These are phyloP conservation scores for Penicillium cinerascens DNA, from an alignment of 495 filamentous ascomycete species.

Conservation along the genomic window DNA sequence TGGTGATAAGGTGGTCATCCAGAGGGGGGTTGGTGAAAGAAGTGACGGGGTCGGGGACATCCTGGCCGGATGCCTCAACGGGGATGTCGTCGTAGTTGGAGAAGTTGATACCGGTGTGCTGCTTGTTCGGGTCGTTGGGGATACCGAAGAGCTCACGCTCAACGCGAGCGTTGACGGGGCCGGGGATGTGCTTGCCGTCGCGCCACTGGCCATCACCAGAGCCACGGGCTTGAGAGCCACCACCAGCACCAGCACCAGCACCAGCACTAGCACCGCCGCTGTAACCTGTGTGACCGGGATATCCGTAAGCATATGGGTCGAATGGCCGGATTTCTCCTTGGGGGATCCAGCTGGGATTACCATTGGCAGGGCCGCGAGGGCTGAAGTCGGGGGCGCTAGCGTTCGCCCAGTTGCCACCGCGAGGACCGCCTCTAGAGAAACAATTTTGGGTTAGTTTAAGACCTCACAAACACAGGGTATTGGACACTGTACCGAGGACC, in stretches of 20 bases:
- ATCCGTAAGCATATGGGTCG: slow-evolving; percentile 68
- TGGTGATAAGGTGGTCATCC: slow-evolving; percentile 83
- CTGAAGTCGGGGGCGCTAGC: slow-evolving; percentile 64
- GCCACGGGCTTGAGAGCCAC: slow-evolving; percentile 56
- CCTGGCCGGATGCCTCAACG: slow-evolving; percentile 90
- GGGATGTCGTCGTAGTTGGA: slow-evolving; percentile 99
- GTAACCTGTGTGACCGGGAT: slow-evolving; percentile 48
- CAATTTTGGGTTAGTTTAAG: slow-evolving; percentile 4
- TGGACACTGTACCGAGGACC: slow-evolving; percentile 36
- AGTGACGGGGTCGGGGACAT: slow-evolving; percentile 88
- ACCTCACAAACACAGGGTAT: not conserved
- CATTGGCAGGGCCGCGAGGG: slow-evolving; percentile 52
- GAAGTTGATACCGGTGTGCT: slow-evolving; percentile 98
- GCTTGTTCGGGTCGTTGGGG: slow-evolving; percentile 88
- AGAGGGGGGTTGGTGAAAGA: slow-evolving; percentile 91
- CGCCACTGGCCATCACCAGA: slow-evolving; percentile 94
- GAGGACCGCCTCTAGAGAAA: slow-evolving; percentile 37
- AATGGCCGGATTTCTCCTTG: slow-evolving; percentile 45
- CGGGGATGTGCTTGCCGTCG: slow-evolving; percentile 93
- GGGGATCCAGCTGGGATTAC: slow-evolving; percentile 41
- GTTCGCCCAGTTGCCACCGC: slow-evolving; percentile 68
- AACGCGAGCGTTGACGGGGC: slow-evolving; percentile 77
- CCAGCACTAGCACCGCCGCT: slow-evolving; percentile 44
- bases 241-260: slow-evolving; percentile 45
- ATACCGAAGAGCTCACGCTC: slow-evolving; percentile 96